A percentile compares a stretch with the other conserved stretches of the same genome.
Evolutionary conservation across 441 rosid genomes (phyloP).

Genomic region (Corymbia calophylla): DNA sequence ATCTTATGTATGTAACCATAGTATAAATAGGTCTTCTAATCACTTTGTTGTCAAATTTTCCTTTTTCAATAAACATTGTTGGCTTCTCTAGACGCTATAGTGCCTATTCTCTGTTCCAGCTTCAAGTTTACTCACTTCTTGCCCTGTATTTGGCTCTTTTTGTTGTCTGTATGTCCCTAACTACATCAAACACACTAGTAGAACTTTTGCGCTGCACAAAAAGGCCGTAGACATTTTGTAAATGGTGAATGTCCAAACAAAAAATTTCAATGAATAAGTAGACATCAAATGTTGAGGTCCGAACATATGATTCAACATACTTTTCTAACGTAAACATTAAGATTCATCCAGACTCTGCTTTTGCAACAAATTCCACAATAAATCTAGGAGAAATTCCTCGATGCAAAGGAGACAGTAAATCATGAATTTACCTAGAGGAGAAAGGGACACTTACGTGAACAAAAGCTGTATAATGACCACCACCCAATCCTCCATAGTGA

Average conservation of each 20-base stretch:
- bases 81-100: background rate
- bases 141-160: background rate
- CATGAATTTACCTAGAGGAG: background rate
- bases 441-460: slow-evolving; percentile 54
- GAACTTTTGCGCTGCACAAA: background rate
- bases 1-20: background rate
- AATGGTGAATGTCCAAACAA: background rate
- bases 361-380: background rate
- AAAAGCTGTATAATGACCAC: slow-evolving; percentile 80
- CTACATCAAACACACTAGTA: background rate
- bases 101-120: background rate
- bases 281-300: background rate
- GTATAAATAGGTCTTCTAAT: background rate
- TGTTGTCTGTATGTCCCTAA: background rate
- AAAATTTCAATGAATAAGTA: background rate
- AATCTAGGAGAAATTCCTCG: background rate
- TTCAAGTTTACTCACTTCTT: background rate
- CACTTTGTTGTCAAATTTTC: background rate
- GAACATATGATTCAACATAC: background rate
- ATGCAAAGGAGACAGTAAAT: background rate
- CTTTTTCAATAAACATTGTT: background rate
- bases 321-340: background rate
- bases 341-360: background rate
- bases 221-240: background rate
- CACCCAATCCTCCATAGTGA: slow-evolving; percentile 80